These are phyloP conservation scores for Dipodascus geniculatus DNA, from an alignment of 805 yeast species.

Conservation along the genomic window DNA sequence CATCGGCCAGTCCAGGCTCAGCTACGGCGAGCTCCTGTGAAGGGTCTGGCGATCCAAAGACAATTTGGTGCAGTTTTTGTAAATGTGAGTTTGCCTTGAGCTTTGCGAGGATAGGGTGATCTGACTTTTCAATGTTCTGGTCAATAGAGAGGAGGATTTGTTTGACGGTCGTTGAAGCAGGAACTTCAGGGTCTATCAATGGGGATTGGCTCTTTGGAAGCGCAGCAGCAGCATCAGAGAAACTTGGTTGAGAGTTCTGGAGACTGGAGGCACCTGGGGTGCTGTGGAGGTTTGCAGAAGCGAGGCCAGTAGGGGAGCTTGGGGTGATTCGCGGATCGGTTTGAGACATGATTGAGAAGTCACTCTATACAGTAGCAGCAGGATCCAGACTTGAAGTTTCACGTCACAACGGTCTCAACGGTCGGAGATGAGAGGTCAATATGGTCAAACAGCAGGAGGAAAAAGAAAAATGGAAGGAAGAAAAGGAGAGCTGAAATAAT, in stretches of 20 bases:
- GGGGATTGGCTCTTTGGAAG: background rate
- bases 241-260: too few relatives aligned
- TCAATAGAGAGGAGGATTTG: background rate
- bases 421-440: background rate
- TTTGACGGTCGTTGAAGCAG: background rate
- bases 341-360: too few relatives aligned
- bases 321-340: too few relatives aligned
- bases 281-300: too few relatives aligned
- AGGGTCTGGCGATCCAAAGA: background rate
- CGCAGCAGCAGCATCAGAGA: too few relatives aligned
- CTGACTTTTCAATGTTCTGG: background rate
- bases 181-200: background rate
- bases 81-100: background rate
- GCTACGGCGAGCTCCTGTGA: too few relatives aligned
- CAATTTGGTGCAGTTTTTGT: background rate
- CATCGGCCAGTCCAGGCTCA: background rate
- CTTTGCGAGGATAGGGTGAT: background rate
- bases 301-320: too few relatives aligned
- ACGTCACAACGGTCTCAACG: too few relatives aligned
- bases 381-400: too few relatives aligned
- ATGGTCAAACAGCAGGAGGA: background rate
- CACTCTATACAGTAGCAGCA: too few relatives aligned
- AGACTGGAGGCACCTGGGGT: too few relatives aligned
- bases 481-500: background rate
- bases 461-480: too few relatives aligned